A percentile compares a stretch with the other conserved stretches of the same genome.
phyloP scores from a whole-genome alignment of 208 protist genomes.

The Wallacemonas sp. region DNA sequence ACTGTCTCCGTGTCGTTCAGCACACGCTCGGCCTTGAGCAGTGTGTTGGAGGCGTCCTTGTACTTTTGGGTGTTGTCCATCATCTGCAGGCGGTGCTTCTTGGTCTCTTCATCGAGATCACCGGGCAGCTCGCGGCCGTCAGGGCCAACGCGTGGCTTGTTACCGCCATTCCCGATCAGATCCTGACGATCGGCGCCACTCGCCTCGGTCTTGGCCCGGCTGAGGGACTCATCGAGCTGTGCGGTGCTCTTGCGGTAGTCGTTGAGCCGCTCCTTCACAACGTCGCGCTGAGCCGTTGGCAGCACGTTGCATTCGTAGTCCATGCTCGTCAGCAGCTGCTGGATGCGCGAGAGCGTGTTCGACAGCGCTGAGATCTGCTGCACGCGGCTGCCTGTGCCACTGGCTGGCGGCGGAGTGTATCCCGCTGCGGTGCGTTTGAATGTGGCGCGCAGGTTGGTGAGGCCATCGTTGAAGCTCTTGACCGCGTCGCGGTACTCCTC shows the following conservation, averaged over 20 bases:
- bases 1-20: conserved; percentile 69
- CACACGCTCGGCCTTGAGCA: conserved; percentile 62
- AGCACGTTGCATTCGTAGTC: conserved; percentile 75
- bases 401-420: conserved; percentile 54
- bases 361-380: conserved; percentile 38
- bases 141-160: neutral
- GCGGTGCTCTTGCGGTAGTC: conserved; percentile 38
- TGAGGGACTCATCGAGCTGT: conserved; percentile 44
- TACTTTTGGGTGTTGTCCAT: conserved; percentile 75
- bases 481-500: conserved; percentile 71
- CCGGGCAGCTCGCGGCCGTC: neutral
- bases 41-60: conserved; percentile 50
- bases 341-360: conserved; percentile 36
- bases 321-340: conserved; percentile 71
- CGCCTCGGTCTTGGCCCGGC: conserved; percentile 37
- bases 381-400: conserved; percentile 53
- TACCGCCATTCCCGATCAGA: conserved; percentile 32
- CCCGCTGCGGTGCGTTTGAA: conserved; percentile 28
- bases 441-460: conserved; percentile 36
- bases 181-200: conserved; percentile 59
- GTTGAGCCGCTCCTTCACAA: conserved; percentile 42
- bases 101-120: conserved; percentile 54
- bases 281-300: conserved; percentile 38
- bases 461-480: conserved; percentile 42
- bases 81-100: conserved; percentile 58